phyloP scores from a whole-genome alignment of 2,329 filamentous ascomycete species.

The Ceratocystiopsis brevicomis region DNA sequence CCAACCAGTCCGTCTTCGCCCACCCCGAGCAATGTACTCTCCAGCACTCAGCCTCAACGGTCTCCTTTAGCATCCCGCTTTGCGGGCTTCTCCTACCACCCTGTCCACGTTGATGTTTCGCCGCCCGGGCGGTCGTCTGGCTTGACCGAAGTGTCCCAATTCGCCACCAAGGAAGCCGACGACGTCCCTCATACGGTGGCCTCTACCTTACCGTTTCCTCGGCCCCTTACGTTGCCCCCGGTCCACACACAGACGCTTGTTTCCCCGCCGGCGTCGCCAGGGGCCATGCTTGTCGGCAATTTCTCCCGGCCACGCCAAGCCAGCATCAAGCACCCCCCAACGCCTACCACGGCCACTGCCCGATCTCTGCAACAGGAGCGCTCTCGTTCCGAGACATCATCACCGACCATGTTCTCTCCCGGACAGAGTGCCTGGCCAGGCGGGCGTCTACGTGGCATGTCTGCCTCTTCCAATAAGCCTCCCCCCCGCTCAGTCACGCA shows the following conservation, averaged over 20 bases:
- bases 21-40: neutral
- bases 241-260: conserved; percentile 1
- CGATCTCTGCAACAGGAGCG: conserved; percentile 7
- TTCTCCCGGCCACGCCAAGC: conserved; percentile 40
- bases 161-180: conserved; percentile 7
- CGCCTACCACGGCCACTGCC: neutral
- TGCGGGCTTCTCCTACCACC: conserved; percentile 16
- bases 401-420: too few relatives aligned
- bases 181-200: conserved; percentile 1
- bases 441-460: conserved; percentile 23
- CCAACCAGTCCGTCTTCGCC: conserved; percentile 7
- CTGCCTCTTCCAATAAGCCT: conserved; percentile 25
- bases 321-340: conserved; percentile 25
- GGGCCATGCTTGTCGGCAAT: conserved; percentile 28
- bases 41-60: conserved; percentile 1
- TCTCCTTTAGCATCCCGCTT: conserved; percentile 11
- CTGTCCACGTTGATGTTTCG: conserved; percentile 4
- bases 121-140: conserved; percentile 2
- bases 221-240: neutral
- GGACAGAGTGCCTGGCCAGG: conserved; percentile 20
- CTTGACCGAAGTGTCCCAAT: conserved; percentile 5
- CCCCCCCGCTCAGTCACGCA: conserved; percentile 22
- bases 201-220: neutral
- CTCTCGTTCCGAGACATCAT: too few relatives aligned
- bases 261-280: conserved; percentile 7